Evolutionary conservation across 2,329 filamentous ascomycete species (phyloP).

Genomic region (Venturia aucupariae): DNA sequence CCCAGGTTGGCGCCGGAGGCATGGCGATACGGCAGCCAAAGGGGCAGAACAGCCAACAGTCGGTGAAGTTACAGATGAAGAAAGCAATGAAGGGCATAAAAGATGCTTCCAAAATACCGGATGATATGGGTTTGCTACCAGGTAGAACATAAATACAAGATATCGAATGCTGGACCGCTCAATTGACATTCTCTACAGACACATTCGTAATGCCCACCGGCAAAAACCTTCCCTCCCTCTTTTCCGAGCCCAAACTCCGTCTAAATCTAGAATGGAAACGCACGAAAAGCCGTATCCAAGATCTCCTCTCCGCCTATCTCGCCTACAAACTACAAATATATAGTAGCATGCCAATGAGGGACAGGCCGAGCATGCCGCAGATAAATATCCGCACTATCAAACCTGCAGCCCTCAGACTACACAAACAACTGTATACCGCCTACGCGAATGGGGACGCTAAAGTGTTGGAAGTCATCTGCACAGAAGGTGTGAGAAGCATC

Average conservation of each 20-base stretch:
- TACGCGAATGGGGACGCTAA: constrained; percentile 2
- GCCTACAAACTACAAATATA: background rate
- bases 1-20: background rate
- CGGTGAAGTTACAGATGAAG: background rate
- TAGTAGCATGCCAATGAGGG: background rate
- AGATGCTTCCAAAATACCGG: background rate
- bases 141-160: background rate
- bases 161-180: background rate
- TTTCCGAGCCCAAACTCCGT: background rate
- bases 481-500: background rate
- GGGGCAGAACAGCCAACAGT: background rate
- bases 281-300: background rate
- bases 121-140: constrained; percentile 3
- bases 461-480: constrained; percentile 3
- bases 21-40: background rate
- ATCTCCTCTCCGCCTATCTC: background rate
- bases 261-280: background rate
- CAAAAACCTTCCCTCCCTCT: constrained; percentile 4
- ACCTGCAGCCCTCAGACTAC: constrained; percentile 3
- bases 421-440: constrained; percentile 8
- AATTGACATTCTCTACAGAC: background rate
- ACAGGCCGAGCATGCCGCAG: background rate
- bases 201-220: constrained; percentile 8
- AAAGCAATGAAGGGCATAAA: background rate
- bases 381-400: constrained; percentile 1